A percentile compares a stretch with the other conserved stretches of the same genome.
Evolutionary conservation across 2,329 filamentous ascomycete genomes (phyloP).

Genomic region (Xylaria sp.): DNA sequence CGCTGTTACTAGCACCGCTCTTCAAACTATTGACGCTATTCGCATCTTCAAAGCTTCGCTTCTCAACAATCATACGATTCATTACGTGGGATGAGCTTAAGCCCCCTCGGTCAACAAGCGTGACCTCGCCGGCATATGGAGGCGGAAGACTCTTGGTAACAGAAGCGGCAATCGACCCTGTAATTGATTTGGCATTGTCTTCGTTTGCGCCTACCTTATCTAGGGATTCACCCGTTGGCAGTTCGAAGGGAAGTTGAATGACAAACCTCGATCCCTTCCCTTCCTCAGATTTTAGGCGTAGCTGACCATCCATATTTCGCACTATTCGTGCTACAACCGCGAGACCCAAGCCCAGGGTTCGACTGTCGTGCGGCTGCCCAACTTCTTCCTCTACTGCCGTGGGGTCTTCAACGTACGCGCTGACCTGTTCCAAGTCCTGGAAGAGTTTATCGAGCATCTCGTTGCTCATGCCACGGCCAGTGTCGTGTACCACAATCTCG

Average conservation of each 20-base stretch:
- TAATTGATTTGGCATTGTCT: constrained; percentile 14
- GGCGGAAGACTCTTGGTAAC: constrained; percentile 37
- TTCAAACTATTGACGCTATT: constrained; percentile 45
- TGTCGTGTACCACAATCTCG: constrained; percentile 76
- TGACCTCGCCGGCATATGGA: constrained; percentile 56
- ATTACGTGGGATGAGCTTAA: constrained; percentile 16
- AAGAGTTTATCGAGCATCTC: constrained; percentile 57
- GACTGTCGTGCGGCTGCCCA: constrained; percentile 37
- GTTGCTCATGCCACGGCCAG: constrained; percentile 70
- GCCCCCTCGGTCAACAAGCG: constrained; percentile 58
- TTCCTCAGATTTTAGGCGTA: constrained; percentile 81
- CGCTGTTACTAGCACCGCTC: constrained; percentile 53
- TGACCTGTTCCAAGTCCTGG: constrained; percentile 62
- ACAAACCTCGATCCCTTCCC: constrained; percentile 83
- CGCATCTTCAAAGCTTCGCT: constrained; percentile 42
- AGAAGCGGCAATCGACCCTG: constrained; percentile 35
- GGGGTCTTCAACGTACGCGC: constrained; percentile 45
- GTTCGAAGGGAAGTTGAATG: constrained; percentile 74
- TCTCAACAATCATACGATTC: constrained; percentile 28
- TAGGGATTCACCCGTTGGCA: constrained; percentile 52
- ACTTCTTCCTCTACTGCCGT: constrained; percentile 30
- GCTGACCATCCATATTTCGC: constrained; percentile 87
- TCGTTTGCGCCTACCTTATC: constrained; percentile 27
- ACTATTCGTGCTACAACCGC: constrained; percentile 85
- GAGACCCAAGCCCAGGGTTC: constrained; percentile 77